Evolutionary conservation across 164 flowering plant species (phyloP).

Genomic region (Tetracentron sinense): DNA sequence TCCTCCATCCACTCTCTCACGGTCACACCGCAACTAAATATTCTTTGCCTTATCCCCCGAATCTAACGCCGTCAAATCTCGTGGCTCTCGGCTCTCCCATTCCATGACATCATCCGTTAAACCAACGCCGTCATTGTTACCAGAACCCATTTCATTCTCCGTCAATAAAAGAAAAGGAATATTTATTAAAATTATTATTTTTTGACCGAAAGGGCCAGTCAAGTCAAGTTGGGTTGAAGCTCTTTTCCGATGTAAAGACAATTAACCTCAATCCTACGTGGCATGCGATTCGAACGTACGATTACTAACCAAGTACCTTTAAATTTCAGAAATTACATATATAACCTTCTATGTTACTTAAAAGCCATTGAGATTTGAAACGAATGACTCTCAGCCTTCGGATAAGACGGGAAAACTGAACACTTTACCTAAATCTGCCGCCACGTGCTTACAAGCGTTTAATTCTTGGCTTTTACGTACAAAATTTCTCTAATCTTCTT

Average conservation of each 20-base stretch:
- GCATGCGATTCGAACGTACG: constrained; percentile 1
- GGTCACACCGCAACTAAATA: constrained; percentile 11
- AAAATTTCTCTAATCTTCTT: neutral
- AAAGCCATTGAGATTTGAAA: too few relatives aligned
- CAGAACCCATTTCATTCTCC: neutral
- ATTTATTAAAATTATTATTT: constrained; percentile 20
- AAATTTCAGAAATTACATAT: neutral
- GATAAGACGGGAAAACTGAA: too few relatives aligned
- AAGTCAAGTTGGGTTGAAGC: constrained; percentile 23
- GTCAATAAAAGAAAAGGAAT: neutral
- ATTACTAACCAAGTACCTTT: constrained; percentile 7
- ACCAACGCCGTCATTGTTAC: constrained; percentile 14
- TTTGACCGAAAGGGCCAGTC: constrained; percentile 20
- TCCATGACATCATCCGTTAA: constrained; percentile 12
- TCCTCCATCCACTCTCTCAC: too few relatives aligned
- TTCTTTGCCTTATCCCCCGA: constrained; percentile 20
- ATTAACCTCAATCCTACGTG: constrained; percentile 16
- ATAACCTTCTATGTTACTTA: neutral
- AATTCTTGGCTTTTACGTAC: neutral
- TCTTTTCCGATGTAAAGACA: constrained; percentile 17
- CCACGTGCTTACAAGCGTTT: neutral
- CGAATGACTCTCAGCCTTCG: too few relatives aligned
- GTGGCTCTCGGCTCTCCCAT: neutral
- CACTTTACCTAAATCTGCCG: neutral
- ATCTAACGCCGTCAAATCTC: constrained; percentile 26